A percentile compares a stretch with the other conserved stretches of the same genome.
These are phyloP conservation scores for Fusarium sp. DNA, from an alignment of 2,329 filamentous ascomycete genomes.

Conservation along the genomic window DNA sequence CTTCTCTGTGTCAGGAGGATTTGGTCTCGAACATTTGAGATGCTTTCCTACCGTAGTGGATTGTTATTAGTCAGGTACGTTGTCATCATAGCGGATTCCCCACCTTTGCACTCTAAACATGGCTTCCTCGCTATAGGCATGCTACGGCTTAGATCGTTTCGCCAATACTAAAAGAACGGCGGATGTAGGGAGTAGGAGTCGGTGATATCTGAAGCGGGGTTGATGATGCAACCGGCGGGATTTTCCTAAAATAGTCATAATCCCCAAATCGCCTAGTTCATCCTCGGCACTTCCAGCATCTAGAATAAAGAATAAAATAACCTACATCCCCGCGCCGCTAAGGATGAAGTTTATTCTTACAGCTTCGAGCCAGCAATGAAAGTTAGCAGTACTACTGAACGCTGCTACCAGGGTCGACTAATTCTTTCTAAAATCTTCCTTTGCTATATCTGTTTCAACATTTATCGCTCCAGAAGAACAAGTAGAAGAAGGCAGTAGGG, in stretches of 20 bases:
- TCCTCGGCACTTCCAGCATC: too few species aligned
- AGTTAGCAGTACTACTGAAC: too few species aligned
- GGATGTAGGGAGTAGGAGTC: slow-evolving; percentile 4
- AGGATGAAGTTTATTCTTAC: too few species aligned
- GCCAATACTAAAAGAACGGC: accelerated
- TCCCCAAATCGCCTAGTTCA: not conserved
- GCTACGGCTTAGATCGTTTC: accelerated
- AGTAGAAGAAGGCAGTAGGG: too few species aligned
- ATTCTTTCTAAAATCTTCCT: too few species aligned
- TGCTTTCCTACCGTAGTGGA: slow-evolving; percentile 29
- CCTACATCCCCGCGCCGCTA: too few species aligned
- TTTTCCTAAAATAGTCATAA: not conserved
- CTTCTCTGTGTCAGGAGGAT: not conserved
- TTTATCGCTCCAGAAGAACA: too few species aligned
- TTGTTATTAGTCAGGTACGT: not conserved
- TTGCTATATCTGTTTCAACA: too few species aligned
- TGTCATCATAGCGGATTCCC: accelerated
- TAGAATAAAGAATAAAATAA: too few species aligned
- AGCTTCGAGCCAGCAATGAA: too few species aligned
- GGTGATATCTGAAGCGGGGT: slow-evolving; percentile 7
- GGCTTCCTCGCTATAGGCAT: slow-evolving; percentile 38
- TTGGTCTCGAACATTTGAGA: slow-evolving; percentile 34
- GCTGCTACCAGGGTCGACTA: too few species aligned
- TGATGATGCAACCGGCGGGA: not conserved
- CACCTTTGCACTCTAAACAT: slow-evolving; percentile 40